Evolutionary conservation across 2,329 filamentous ascomycete genomes (phyloP).

Genomic region (Rutstroemia sp.): DNA sequence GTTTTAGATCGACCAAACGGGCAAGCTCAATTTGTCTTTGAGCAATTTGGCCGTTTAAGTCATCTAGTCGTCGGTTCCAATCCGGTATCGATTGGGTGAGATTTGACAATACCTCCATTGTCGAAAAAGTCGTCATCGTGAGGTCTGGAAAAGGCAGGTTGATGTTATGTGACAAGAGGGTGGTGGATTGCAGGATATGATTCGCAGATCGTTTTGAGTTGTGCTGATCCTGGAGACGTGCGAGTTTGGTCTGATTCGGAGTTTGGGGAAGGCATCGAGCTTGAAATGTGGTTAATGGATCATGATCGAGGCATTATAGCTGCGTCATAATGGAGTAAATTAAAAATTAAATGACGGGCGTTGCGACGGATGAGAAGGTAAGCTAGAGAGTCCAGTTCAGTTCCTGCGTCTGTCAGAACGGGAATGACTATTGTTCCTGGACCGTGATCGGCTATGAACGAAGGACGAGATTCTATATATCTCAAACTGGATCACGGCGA

Average conservation of each 20-base stretch:
- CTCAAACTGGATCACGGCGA: background rate
- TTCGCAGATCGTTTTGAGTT: background rate
- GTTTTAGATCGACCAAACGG: constrained; percentile 34
- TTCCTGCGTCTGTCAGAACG: background rate
- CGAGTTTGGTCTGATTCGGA: background rate
- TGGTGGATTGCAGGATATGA: background rate
- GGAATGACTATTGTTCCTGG: background rate
- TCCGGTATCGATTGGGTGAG: constrained; percentile 49
- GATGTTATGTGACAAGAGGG: background rate
- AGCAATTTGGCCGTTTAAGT: constrained; percentile 53
- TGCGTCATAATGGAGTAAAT: background rate
- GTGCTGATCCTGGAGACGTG: background rate
- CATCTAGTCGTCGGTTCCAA: constrained; percentile 52
- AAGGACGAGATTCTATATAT: background rate
- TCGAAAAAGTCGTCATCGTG: constrained; percentile 20
- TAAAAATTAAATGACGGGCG: background rate
- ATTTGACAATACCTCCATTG: constrained; percentile 48
- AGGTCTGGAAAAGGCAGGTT: background rate
- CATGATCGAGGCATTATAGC: background rate
- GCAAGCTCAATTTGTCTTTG: constrained; percentile 55
- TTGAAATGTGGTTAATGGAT: background rate
- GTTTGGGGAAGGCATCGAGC: background rate
- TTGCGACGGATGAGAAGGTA: background rate
- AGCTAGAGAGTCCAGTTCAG: background rate
- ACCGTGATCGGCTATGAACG: background rate